Conservation (phyloP, 2,329 filamentous ascomycete species). For the Alternaria viburni region DNA sequence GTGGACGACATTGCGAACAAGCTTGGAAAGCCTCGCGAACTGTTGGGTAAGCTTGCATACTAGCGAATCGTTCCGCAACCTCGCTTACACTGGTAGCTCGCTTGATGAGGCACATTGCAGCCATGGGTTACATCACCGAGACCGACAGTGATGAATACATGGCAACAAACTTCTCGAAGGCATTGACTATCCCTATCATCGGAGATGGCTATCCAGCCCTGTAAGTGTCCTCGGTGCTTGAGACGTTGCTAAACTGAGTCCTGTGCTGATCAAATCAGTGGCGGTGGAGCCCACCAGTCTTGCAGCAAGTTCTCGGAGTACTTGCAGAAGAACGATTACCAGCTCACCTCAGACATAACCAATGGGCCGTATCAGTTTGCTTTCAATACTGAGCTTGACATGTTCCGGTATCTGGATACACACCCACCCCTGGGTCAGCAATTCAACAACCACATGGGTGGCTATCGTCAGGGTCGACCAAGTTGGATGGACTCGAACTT, state of each 20-base stretch:
- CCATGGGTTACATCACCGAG: not conserved
- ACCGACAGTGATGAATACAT: not conserved
- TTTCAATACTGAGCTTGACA: not conserved
- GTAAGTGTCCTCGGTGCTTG: not conserved
- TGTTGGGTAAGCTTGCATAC: not conserved
- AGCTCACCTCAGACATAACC: not conserved
- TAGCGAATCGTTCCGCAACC: not conserved
- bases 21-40: not conserved
- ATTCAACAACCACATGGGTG: constrained; percentile 2
- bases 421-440: not conserved
- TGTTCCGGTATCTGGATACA: not conserved
- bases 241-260: not conserved
- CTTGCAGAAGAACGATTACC: not conserved
- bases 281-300: not conserved
- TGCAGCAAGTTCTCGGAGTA: not conserved
- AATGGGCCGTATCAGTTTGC: not conserved
- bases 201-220: constrained; percentile 1
- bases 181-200: not conserved
- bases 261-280: not conserved
- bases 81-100: not conserved
- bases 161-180: not conserved
- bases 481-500: not conserved
- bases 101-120: not conserved
- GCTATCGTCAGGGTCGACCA: not conserved
- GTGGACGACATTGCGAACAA: not conserved